Evolutionary conservation across 768 basidiomycete species (phyloP), one percentile per base, ranked within the genome.

Genomic region (Mycena metata): DNA sequence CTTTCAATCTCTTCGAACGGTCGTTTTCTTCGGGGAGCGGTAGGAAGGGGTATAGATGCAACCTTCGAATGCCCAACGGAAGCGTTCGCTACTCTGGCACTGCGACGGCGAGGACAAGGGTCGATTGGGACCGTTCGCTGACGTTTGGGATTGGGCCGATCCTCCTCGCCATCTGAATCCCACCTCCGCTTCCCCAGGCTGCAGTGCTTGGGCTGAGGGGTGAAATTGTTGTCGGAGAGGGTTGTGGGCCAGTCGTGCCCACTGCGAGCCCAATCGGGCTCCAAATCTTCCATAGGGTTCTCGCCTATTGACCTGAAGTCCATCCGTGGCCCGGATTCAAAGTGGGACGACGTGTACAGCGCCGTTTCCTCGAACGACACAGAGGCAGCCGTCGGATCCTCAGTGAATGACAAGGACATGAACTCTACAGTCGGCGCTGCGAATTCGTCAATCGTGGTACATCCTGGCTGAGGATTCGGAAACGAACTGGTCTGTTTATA

Each of bases 351-450:
- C n/a, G 39, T 8, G 50, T 50, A 42, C 11, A 21, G 60, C 39
- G 24, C 15, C 2, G 46, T 24, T 21, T 13, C 8, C 59, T 50
- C 15, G 47, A 39, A 13, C 17, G 41, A 24, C 16, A 46, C 7
- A 7, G 50, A 30, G 33, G 30, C 30, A n/a, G 13, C 19, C 16
- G 35, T 10, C 26, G 50, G 16, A 24, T 46, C 50, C 19, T 66
- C 63, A 3, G 42, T 36, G 8, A 66, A 57, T 16, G 30, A 45
- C 8, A 66, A 42, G 4, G 50, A 66, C 3, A 41, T 66, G 30
- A 60, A 60, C 19, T 66, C 65, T 3, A 66, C 30, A 17, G 58
- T 66, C 1, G 65, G 65, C 7, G 65, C 65, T 66, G 24, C 5
- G 39, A 26, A 35, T 52, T 35, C 39, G 41, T 58, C 56, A 65